These are phyloP conservation scores for Canavalia ensiformis DNA, from an alignment of 306 rosid species.

Conservation along the genomic window DNA sequence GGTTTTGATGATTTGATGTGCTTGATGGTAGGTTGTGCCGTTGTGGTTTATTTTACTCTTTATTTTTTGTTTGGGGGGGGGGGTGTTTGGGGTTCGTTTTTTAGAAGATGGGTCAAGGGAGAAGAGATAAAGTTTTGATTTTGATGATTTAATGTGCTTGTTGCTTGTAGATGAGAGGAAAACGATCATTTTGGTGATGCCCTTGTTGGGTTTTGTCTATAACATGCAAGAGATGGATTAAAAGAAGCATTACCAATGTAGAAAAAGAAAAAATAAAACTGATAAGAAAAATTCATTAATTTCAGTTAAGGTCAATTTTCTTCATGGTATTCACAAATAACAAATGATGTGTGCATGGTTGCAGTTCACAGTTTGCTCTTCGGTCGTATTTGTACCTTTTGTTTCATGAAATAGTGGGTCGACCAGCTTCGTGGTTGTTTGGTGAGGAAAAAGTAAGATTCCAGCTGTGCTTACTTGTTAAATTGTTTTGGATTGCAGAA, in stretches of 20 bases:
- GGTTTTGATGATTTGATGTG: too few relatives aligned
- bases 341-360: constrained; percentile 44
- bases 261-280: neutral
- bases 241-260: neutral
- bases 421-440: constrained; percentile 86
- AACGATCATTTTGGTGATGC: constrained; percentile 16
- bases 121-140: constrained; percentile 8
- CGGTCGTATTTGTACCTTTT: constrained; percentile 89
- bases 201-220: constrained; percentile 24
- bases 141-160: constrained; percentile 1
- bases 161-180: constrained; percentile 7
- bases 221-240: neutral
- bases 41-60: too few relatives aligned
- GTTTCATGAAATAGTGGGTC: constrained; percentile 90
- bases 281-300: constrained; percentile 1
- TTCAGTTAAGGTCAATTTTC: constrained; percentile 15
- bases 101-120: constrained; percentile 13
- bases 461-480: constrained; percentile 13
- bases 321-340: constrained; percentile 36
- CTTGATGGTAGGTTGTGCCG: too few relatives aligned
- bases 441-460: constrained; percentile 81
- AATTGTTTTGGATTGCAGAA: constrained; percentile 4
- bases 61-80: too few relatives aligned
- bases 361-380: constrained; percentile 97
- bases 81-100: constrained; percentile 4